A percentile compares a stretch with the other conserved stretches of the same genome.
Conservation (phyloP, 257 asterid genomes). For the Gynochthodes officinalis region DNA sequence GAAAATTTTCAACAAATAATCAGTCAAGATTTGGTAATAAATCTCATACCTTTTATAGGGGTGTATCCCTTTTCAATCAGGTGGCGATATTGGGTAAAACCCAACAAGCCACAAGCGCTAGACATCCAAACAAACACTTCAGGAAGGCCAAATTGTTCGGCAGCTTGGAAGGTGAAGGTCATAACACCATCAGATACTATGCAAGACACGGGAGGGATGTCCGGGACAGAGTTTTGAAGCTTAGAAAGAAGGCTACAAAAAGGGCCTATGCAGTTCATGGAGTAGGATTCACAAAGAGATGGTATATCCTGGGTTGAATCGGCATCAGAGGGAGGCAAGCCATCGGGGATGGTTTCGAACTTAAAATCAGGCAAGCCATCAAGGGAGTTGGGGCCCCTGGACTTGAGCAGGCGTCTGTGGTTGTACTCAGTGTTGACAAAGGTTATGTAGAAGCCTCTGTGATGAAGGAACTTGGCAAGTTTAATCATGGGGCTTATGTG, state of each 20-base stretch:
- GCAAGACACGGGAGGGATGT: constrained; percentile 45
- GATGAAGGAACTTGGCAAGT: constrained; percentile 24
- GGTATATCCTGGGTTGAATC: constrained; percentile 30
- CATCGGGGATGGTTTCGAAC: constrained; percentile 28
- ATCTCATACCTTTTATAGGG: constrained; percentile 44
- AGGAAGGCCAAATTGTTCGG: constrained; percentile 44
- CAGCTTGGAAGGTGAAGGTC: constrained; percentile 50
- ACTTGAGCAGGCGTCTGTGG: constrained; percentile 23
- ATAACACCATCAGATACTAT: constrained; percentile 49
- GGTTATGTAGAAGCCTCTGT: constrained; percentile 28
- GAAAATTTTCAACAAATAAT: too few species aligned
- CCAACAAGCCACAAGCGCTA: constrained; percentile 50
- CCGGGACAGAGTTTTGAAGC: constrained; percentile 21
- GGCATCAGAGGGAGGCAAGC: constrained; percentile 28
- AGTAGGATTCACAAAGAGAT: constrained; percentile 35
- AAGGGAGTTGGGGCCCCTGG: constrained; percentile 19
- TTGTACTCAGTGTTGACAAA: constrained; percentile 31
- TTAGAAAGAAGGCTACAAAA: constrained; percentile 36
- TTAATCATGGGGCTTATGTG: constrained; percentile 28
- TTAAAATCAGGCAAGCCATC: constrained; percentile 21
- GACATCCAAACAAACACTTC: constrained; percentile 45
- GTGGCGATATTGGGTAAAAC: constrained; percentile 27
- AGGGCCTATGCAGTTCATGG: constrained; percentile 42
- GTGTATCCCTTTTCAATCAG: constrained; percentile 37
- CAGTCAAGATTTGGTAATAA: too few species aligned